Base-by-base conservation (phyloP, 2,329 filamentous ascomycete species). In the Mycocentrospora acerina region DNA sequence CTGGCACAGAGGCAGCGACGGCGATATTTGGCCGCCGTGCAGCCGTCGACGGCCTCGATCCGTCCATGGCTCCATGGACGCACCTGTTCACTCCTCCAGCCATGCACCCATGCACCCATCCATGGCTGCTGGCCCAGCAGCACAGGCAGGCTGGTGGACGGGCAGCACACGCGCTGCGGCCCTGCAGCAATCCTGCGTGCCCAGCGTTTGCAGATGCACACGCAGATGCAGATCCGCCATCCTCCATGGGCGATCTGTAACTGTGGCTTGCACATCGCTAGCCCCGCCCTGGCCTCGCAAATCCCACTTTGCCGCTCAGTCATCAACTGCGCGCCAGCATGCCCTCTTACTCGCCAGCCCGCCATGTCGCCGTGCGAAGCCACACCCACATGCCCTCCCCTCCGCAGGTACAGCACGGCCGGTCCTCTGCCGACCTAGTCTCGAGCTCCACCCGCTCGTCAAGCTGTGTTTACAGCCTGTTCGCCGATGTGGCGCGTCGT, bases 201-300 rank as follows among this genome's bases (percentile, higher is more conserved):
- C 19, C 19, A 22, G 19, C 19, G 9, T 6, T 22, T 5, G 19
- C 19, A 22, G 19, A 22, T 59, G 61, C 55, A 56, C 51, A 44
- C 43, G 62, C 51, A 59, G 60, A 66, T 67, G n/a, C n/a, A n/a
- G n/a, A n/a, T n/a, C n/a, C n/a, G n/a, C n/a, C n/a, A n/a, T n/a
- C 61, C 52, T 61, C 53, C 50, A 51, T 40, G 43, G 59, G 48
- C 59, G 62, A 66, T 66, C 62, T 61, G 59, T 64, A 60, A 65
- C 60, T 48, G 55, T 57, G 60, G 58, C 56, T 47, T 55, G 43
- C 57, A 46, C 55, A 51, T 52, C 44, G 45, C 44, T 55, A 48
- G 58, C 58, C 59, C 60, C 60, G 52, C 61, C 57, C 53, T 57
- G 42, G 49, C 50, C 46, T 66, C 58, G 63, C 60, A 62, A 62